Percentiles rank a stretch among this genome's conserved stretches.
Conservation (phyloP, 257 asterid species). For the Catharanthus roseus region DNA sequence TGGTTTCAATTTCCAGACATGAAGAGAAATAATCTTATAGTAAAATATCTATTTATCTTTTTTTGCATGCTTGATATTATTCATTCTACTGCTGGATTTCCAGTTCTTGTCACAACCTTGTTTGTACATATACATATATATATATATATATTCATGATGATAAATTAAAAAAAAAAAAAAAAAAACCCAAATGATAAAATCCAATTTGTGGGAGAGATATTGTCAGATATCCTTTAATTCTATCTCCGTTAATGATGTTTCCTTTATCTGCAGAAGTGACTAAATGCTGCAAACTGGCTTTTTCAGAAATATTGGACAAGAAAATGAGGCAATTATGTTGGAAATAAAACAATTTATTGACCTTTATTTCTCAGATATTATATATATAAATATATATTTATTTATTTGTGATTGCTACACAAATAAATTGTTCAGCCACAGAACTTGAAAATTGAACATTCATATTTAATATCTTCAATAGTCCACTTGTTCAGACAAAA, state of each 20-base stretch:
- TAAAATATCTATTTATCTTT: neutral
- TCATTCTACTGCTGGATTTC: neutral
- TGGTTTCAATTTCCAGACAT: neutral
- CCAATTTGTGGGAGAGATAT: no score
- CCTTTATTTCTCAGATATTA: no score
- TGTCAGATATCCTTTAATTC: neutral
- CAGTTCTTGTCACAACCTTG: neutral
- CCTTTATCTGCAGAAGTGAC: neutral
- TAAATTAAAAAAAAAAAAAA: no score
- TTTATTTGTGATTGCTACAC: neutral
- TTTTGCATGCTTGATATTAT: neutral
- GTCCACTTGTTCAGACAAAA: neutral
- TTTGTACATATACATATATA: no score
- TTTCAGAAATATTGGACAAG: conserved; percentile 6
- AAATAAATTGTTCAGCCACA: neutral
- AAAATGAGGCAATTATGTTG: conserved; percentile 20
- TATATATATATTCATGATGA: no score
- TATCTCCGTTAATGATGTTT: neutral
- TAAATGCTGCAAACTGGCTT: neutral
- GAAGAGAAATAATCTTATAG: no score
- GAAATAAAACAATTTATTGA: conserved; percentile 7
- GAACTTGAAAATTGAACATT: no score
- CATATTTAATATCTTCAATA: neutral
- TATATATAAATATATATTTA: no score
- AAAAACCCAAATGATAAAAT: no score